Evolutionary conservation across 495 filamentous ascomycete species (phyloP), one percentile per base, ranked within the genome.

Genomic region (Delitschia confertaspora): DNA sequence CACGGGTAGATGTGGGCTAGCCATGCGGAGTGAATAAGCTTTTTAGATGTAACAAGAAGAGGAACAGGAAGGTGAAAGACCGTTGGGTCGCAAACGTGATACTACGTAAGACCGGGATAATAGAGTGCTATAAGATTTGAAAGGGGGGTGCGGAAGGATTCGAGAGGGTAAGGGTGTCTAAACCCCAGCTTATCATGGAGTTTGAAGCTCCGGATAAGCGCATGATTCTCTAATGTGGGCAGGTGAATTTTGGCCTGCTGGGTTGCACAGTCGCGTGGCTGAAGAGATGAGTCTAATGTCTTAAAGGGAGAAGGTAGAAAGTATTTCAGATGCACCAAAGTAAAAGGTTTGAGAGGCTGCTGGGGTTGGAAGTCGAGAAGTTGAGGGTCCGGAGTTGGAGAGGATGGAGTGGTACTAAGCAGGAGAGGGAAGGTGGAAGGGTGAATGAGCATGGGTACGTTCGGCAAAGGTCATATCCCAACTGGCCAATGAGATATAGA

Each of bases 101-200:
- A 55, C 51, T 42, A 55, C 51, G 35, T 17, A 50, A 55, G 51
- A 25, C 47, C 46, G 51, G 33, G 34, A 7, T 10, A 34, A 36
- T 39, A 50, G 7, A 42, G n/a, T 14, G 31, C 13, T 42, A 19
- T 26, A 33, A 19, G n/a, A 6, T 25, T 14, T 19, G 22, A 33
- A 32, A 29, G 48, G 11, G 19, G 33, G 33, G 17, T 2, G n/a
- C 8, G 31, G 17, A 45, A 29, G 30, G 17, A 41, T 32, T 31
- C 13, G n/a, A n/a, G n/a, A n/a, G n/a, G n/a, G n/a, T n/a, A n/a
- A n/a, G n/a, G n/a, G n/a, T n/a, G n/a, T 25, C 25, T 18, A 29
- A 31, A 8, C 34, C 35, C 29, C 29, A 23, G 27, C 48, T 45
- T 45, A 51, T 45, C 48, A 30, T 17, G 29, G 17, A 16, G 5